Evolutionary conservation across 768 basidiomycete genomes (phyloP), one percentile per base, ranked within the genome.

Genomic region (Collybia sp.): DNA sequence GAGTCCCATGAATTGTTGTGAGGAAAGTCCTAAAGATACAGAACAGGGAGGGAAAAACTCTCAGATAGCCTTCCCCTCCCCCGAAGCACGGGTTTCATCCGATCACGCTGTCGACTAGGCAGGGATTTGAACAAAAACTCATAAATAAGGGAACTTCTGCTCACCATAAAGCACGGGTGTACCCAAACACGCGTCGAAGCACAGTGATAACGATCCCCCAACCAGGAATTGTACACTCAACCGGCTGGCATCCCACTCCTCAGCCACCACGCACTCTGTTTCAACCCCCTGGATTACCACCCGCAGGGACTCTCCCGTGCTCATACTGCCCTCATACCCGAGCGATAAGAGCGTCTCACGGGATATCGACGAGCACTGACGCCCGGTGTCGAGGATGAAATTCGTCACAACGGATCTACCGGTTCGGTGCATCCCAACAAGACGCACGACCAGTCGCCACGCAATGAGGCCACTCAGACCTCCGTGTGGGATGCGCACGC

Each of bases 301-400:
- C 3, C 42, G 39, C 0, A 62, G 50, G 20, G 55, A 51, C 9
- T 57, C 20, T 15, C 60, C 60, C 5, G 55, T 43, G 1, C 9
- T 42, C 25, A 52, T 30, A 8, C 31, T 36, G 5, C 59, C 56
- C 1, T 36, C 30, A 25, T 50, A 56, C 1, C 54, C 51, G 15
- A 62, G 48, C 9, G 55, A 57, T 2, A n/a, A 33, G 2, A 60
- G 40, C 11, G 45, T 44, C n/a, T 55, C 57, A 10, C 45, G 35
- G 3, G 59, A 54, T 1, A 62, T 50, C 12, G 44, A 45, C 5
- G 57, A 52, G 18, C 44, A 44, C 30, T 49, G 36, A 39, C 42
- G 48, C 9, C 55, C 57, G 13, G 59, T 62, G 44, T 62, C 60
- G 8, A 62, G 53, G 15, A 62, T 57, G 31, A 62, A 62, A 31